Base-by-base conservation (phyloP, 352 stramenopile genomes). In the Globisporangium spiculum region DNA sequence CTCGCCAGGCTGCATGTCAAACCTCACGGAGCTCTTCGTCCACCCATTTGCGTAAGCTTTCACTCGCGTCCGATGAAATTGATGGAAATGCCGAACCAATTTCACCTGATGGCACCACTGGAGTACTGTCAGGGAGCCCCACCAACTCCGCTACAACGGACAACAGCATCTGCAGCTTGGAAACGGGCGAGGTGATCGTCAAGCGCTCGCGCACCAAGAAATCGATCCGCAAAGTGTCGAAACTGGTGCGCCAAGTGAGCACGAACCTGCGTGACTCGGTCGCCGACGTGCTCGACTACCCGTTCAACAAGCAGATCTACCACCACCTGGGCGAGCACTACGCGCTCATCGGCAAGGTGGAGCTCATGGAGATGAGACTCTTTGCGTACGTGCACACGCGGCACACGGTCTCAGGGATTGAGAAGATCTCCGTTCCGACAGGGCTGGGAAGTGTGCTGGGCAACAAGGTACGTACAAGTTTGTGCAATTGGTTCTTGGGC, bases 301-400 rank as follows among this genome's bases (percentile, higher is more conserved):
- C 81, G 32, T 93, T 91, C 67, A 80, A 75, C 62, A 78, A 76
- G 60, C 83, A 91, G 63, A 75, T 92, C 14, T 80, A 80, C 38
- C 26, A 75, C 18, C 86, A 95, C 68, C 38, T 95, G 9, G 84
- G 84, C 24, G 79, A 86, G 22, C 62, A 68, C 12, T 96, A 88
- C 46, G 70, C 74, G 18, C 61, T 93, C 12, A 83, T 80, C 46
- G 83, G 80, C 48, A 89, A 90, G 46, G 84, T 90, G 8, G 86
- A 94, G 57, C 76, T 94, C 26, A 86, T 96, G 80, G 86, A 94
- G 67, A 93, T 94, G 83, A 74, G 88, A 41, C 74, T 95, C 30
- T 87, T 91, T 50, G 73, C 91, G 8, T 92, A 88, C 54, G 84
- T 91, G 24, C 84, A 90, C 57, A 65, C 67, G 16, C 83, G 75